Base-by-base conservation (phyloP, 805 yeast genomes). In the Pichia exigua region DNA sequence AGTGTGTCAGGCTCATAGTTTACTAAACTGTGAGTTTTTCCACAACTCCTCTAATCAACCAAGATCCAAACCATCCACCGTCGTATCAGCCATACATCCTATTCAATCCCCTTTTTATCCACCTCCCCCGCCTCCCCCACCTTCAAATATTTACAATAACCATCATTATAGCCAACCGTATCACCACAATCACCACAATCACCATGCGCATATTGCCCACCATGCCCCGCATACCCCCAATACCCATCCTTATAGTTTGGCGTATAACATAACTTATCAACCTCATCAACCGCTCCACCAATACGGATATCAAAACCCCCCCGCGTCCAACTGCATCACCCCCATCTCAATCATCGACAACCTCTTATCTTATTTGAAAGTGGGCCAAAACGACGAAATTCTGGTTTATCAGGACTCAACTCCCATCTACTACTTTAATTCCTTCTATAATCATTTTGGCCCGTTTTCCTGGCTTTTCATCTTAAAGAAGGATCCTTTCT, bases 391-490 rank as follows among this genome's bases (percentile, higher is more conserved):
- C n/a, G 80, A 74, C 18, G 51, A 54, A 2, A 64, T 80, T 9
- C 68, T 75, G 45, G 64, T 78, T 28, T 73, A 70, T 52, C 62
- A 63, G 1, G 75, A 74, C 2, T 69, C 70, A 55, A 55, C 70
- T 8, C 74, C 83, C 0, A 65, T 75, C 43, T 63, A 7, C 3
- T 35, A 35, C 12, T 35, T 17, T 7, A 72, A 68, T 43, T 63
- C 72, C 2, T 61, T 76, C 30, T 61, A 73, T 35, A 67, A 70
- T 52, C 72, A 73, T 57, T 73, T 70, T 61, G 84, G 83, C 2
- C 79, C 83, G 0, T 68, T 77, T 38, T 63, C 81, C 1, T 74
- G 79, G 74, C 55, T 73, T 6, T 63, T 82, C 0, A 53, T 77
- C 28, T 62, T 79, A 50, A 69, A 70, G 50, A 76, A 72, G 55